Evolutionary conservation across 345 rosid species (phyloP).

Genomic region (Eucalyptus paniculata): DNA sequence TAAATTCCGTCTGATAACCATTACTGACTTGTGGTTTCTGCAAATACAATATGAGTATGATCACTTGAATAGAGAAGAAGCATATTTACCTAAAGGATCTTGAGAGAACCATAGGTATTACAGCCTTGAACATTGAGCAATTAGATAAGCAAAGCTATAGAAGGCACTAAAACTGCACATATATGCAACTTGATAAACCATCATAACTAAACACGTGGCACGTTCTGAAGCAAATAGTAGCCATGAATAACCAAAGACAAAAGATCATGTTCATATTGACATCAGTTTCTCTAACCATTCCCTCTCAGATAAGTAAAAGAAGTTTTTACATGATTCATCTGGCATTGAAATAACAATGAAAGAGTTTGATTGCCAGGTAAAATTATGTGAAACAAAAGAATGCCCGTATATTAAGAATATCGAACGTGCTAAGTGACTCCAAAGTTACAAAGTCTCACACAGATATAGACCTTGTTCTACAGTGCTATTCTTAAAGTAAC

Average conservation of each 20-base stretch:
- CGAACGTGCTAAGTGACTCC: neutral
- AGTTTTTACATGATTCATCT: neutral
- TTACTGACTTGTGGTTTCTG: slow-evolving; percentile 95
- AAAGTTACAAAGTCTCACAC: neutral
- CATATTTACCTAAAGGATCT: neutral
- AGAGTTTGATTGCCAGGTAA: neutral
- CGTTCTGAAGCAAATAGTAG: neutral
- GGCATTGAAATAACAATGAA: neutral
- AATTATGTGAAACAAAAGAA: neutral
- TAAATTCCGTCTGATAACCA: slow-evolving; percentile 77
- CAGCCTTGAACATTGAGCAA: neutral
- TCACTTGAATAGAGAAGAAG: neutral
- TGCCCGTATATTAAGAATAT: neutral
- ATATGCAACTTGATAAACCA: neutral
- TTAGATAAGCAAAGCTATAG: neutral
- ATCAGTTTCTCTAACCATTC: neutral
- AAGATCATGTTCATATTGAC: neutral
- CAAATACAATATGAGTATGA: neutral
- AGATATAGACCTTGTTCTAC: neutral
- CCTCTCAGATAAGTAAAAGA: neutral
- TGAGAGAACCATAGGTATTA: neutral
- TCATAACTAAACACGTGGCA: neutral
- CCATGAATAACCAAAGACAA: neutral
- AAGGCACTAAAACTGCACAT: neutral
- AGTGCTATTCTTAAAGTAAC: neutral